Conservation (phyloP, 1,284 basidiomycete species). For the Cutaneotrichosporon sp. region DNA sequence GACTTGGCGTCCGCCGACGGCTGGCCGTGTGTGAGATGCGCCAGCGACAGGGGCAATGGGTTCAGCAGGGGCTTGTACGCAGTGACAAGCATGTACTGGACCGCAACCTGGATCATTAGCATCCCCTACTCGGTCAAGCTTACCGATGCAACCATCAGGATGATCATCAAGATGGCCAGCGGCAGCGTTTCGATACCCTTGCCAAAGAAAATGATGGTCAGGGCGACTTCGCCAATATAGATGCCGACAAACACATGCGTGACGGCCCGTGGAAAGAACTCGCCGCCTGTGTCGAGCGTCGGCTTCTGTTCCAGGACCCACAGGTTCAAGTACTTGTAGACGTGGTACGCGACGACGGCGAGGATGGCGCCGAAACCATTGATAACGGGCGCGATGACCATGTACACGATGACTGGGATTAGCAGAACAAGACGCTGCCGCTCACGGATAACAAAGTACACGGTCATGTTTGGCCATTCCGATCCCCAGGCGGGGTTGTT, state of each 20-base stretch:
- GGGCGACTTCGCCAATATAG: constrained; percentile 77
- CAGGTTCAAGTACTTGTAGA: constrained; percentile 87
- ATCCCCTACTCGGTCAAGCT: background rate
- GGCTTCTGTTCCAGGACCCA: constrained; percentile 74
- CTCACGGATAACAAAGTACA: constrained; percentile 74
- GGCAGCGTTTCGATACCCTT: constrained; percentile 62
- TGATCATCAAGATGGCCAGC: constrained; percentile 76
- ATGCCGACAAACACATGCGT: constrained; percentile 90
- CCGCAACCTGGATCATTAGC: constrained; percentile 57
- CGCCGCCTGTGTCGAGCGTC: constrained; percentile 79
- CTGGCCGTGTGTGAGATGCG: constrained; percentile 62
- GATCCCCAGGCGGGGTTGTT: constrained; percentile 68
- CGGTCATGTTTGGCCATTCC: constrained; percentile 66
- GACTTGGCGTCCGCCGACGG: background rate
- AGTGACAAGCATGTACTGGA: constrained; percentile 65
- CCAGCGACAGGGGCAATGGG: constrained; percentile 72
- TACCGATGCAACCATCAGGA: constrained; percentile 71
- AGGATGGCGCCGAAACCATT: constrained; percentile 81
- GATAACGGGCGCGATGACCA: constrained; percentile 89
- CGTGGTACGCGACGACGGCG: constrained; percentile 78
- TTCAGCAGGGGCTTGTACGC: constrained; percentile 60
- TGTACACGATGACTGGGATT: constrained; percentile 68
- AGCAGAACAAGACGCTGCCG: constrained; percentile 36
- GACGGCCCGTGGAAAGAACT: constrained; percentile 93
- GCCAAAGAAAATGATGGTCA: constrained; percentile 82